These are phyloP conservation scores for Amanita fuliginea DNA, from an alignment of 768 basidiomycete genomes.

Conservation along the genomic window DNA sequence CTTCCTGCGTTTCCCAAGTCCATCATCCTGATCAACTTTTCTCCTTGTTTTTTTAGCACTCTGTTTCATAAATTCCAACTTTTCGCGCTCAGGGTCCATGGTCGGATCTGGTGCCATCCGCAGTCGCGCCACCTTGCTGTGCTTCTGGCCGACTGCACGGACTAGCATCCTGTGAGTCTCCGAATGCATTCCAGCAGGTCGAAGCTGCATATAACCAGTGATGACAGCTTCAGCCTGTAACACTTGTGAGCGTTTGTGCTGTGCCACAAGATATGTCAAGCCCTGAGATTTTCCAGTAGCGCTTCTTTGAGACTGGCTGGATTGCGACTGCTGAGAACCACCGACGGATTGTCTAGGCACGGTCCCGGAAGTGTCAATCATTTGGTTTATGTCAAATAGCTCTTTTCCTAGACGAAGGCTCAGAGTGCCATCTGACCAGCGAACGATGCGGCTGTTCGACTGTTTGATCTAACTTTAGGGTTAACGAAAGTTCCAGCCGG, in stretches of 20 bases:
- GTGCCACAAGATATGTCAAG: constrained; percentile 81
- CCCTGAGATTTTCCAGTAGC: constrained; percentile 47
- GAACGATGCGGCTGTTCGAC: constrained; percentile 84
- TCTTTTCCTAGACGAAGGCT: constrained; percentile 91
- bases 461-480: constrained; percentile 50
- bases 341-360: constrained; percentile 48
- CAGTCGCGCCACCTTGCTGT: constrained; percentile 70
- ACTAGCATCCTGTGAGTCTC: constrained; percentile 86
- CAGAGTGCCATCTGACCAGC: constrained; percentile 92
- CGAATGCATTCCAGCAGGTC: constrained; percentile 84
- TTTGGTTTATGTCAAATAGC: constrained; percentile 81
- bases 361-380: constrained; percentile 66
- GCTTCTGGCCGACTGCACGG: constrained; percentile 75
- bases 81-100: constrained; percentile 66
- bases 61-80: constrained; percentile 53
- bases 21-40: constrained; percentile 39
- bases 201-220: constrained; percentile 74
- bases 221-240: constrained; percentile 80
- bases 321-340: constrained; percentile 30
- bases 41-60: constrained; percentile 55
- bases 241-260: constrained; percentile 77
- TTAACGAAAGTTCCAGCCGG: constrained; percentile 3
- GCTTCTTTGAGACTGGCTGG: constrained; percentile 26
- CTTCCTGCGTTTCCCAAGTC: constrained; percentile 35
- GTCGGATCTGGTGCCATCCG: constrained; percentile 73